Conservation (phyloP, 2,329 filamentous ascomycete genomes). For the Phaeosphaeriaceae sp. region DNA sequence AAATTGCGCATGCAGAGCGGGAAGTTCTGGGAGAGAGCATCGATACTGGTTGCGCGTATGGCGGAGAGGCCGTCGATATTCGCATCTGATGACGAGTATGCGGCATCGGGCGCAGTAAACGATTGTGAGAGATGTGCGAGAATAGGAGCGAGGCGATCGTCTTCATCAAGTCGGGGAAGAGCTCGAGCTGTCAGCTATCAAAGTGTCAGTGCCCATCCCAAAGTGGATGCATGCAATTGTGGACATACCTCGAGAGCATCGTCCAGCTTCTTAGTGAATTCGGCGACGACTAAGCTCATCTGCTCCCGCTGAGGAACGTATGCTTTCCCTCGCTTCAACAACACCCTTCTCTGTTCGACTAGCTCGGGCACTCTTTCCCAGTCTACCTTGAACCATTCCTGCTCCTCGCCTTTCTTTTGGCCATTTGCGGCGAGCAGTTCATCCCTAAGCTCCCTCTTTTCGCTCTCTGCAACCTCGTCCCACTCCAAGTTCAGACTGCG, state of each 20-base stretch:
- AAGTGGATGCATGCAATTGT: not conserved
- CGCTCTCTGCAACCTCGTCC: slow-evolving; percentile 80
- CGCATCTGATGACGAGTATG: slow-evolving; percentile 72
- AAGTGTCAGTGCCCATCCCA: slow-evolving; percentile 5
- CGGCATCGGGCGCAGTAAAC: slow-evolving; percentile 89
- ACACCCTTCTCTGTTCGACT: slow-evolving; percentile 75
- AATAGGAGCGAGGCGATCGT: slow-evolving; percentile 83
- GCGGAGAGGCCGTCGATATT: slow-evolving; percentile 79
- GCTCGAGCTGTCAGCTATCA: slow-evolving; percentile 83
- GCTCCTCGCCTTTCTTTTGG: slow-evolving; percentile 70
- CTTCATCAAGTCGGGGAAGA: slow-evolving; percentile 90
- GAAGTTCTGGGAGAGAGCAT: slow-evolving; percentile 79
- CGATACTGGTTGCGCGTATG: slow-evolving; percentile 68
- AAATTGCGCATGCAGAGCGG: slow-evolving; percentile 94
- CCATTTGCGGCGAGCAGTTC: slow-evolving; percentile 64
- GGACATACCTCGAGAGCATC: slow-evolving; percentile 76
- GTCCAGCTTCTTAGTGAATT: slow-evolving; percentile 82
- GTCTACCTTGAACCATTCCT: slow-evolving; percentile 94
- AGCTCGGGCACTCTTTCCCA: slow-evolving; percentile 93
- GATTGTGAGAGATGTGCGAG: slow-evolving; percentile 89
- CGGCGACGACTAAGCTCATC: slow-evolving; percentile 84
- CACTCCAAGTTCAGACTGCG: slow-evolving; percentile 80
- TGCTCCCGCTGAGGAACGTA: slow-evolving; percentile 91
- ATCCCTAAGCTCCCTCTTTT: slow-evolving; percentile 71
- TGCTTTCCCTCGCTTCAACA: slow-evolving; percentile 81